These are phyloP conservation scores for Detonula confervacea DNA, from an alignment of 352 stramenopile genomes.

Conservation along the genomic window DNA sequence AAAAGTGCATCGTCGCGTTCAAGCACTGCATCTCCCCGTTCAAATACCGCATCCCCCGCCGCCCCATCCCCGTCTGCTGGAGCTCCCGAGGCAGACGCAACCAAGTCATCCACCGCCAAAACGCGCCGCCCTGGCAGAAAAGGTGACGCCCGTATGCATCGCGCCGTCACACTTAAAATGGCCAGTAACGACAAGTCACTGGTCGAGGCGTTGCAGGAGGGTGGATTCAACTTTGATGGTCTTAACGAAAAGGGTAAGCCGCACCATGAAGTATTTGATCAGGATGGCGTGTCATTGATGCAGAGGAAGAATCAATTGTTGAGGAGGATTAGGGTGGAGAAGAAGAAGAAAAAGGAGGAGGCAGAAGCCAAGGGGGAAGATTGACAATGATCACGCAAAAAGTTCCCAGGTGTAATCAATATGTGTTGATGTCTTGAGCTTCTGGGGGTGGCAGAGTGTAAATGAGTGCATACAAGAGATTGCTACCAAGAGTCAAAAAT, in stretches of 20 bases:
- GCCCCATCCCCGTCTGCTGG: not conserved
- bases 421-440: too few species aligned
- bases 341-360: conserved; percentile 23
- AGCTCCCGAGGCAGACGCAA: not conserved
- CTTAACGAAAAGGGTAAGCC: conserved; percentile 3
- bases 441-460: too few species aligned
- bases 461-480: too few species aligned
- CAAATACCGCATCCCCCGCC: not conserved
- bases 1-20: not conserved
- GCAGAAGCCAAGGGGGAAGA: not conserved
- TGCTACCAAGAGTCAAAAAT: too few species aligned
- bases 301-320: conserved; percentile 46
- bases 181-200: conserved; percentile 18
- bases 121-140: conserved; percentile 13
- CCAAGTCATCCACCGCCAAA: not conserved
- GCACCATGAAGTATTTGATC: conserved; percentile 17
- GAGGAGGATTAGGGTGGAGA: conserved; percentile 21
- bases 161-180: conserved; percentile 27
- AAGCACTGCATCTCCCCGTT: not conserved
- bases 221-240: conserved; percentile 33
- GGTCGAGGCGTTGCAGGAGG: conserved; percentile 21
- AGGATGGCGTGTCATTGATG: conserved; percentile 17
- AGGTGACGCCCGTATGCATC: conserved; percentile 41
- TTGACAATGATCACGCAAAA: too few species aligned
- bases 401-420: too few species aligned